These are phyloP conservation scores for Lasiodiplodia theobromae DNA, from an alignment of 2,329 filamentous ascomycete species.

Conservation along the genomic window DNA sequence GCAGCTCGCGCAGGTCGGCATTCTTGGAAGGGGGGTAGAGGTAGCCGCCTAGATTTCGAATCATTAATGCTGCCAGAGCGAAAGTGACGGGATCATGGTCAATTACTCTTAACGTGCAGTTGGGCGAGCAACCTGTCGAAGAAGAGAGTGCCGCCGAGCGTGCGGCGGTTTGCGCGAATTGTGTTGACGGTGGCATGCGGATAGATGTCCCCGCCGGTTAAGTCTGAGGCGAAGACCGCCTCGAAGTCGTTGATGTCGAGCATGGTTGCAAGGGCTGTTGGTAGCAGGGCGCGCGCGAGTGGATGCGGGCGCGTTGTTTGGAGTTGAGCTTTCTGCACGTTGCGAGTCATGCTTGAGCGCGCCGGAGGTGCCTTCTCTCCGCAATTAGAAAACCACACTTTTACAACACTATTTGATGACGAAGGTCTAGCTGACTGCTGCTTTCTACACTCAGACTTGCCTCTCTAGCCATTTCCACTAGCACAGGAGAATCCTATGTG, in stretches of 20 bases:
- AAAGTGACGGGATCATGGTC: background rate
- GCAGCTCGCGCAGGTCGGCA: constrained; percentile 70
- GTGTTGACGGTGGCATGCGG: constrained; percentile 63
- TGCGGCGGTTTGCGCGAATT: constrained; percentile 72
- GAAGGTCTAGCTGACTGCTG: no score
- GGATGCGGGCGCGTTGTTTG: constrained; percentile 20
- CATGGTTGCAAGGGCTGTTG: constrained; percentile 50
- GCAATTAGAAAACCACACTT: background rate
- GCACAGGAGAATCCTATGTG: background rate
- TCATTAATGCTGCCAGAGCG: background rate
- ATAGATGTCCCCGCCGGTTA: constrained; percentile 11
- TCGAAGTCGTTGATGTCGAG: constrained; percentile 72
- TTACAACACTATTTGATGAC: background rate
- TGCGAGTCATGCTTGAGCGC: constrained; percentile 25
- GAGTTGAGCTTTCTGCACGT: constrained; percentile 23
- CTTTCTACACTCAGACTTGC: background rate
- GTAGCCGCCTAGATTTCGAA: constrained; percentile 57
- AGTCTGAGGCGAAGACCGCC: constrained; percentile 64
- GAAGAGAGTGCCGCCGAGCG: constrained; percentile 74
- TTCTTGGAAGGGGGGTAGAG: constrained; percentile 78
- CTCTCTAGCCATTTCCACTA: background rate
- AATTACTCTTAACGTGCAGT: constrained; percentile 72
- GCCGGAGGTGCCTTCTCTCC: background rate
- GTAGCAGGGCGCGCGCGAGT: constrained; percentile 33
- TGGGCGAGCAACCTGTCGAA: constrained; percentile 78